A percentile compares a stretch with the other conserved stretches of the same genome.
These are phyloP conservation scores for Russula ochroleuca DNA, from an alignment of 768 basidiomycete genomes.

Conservation along the genomic window DNA sequence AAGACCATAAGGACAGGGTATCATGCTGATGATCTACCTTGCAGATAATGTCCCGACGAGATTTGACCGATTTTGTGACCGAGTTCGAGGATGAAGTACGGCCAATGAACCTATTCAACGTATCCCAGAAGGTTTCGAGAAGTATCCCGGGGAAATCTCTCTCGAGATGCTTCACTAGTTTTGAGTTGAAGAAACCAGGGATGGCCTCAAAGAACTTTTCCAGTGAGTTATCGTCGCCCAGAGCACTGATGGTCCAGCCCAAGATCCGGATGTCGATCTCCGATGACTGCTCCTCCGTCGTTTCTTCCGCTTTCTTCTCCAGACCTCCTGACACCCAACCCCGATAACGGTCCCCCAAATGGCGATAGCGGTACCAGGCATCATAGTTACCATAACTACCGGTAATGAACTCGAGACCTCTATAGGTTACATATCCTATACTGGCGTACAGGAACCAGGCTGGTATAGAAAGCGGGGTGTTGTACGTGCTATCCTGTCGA, in stretches of 20 bases:
- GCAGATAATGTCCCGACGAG: too few species aligned
- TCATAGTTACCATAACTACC: too few species aligned
- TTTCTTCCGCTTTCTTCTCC: neutral
- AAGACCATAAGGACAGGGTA: too few species aligned
- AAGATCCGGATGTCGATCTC: neutral
- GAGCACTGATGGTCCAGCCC: neutral
- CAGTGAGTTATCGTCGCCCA: constrained; percentile 1
- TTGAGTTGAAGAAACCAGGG: neutral
- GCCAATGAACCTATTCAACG: neutral
- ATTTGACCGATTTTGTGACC: too few species aligned
- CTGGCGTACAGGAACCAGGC: neutral
- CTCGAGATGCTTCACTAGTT: neutral
- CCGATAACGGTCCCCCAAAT: too few species aligned
- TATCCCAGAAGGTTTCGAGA: too few species aligned
- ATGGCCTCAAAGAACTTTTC: constrained; percentile 1
- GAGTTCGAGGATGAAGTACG: too few species aligned
- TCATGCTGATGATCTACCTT: neutral
- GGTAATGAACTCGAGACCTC: too few species aligned
- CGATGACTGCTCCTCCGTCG: neutral
- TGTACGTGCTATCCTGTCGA: neutral
- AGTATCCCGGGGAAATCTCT: neutral
- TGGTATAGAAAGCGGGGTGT: neutral
- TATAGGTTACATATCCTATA: too few species aligned
- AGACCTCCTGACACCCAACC: too few species aligned
- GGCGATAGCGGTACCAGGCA: too few species aligned